These are phyloP conservation scores for Talaromyces atroroseus DNA, from an alignment of 2,329 filamentous ascomycete genomes.

Conservation along the genomic window DNA sequence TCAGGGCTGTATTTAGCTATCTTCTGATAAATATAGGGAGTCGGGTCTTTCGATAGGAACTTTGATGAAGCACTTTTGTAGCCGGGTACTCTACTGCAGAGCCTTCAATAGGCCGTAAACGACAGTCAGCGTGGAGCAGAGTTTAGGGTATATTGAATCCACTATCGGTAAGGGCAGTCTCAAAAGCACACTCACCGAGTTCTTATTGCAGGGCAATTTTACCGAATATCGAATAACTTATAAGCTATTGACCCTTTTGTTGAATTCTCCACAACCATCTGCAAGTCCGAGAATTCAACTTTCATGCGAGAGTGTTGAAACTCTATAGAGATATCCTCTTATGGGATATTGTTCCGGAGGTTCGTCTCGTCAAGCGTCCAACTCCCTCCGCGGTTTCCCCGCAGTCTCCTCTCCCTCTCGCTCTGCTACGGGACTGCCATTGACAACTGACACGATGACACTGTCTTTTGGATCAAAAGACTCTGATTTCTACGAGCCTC, in stretches of 20 bases:
- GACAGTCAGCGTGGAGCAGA: conserved; percentile 26
- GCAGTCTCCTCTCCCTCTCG: neutral
- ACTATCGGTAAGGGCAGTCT: no score
- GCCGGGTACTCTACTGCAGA: conserved; percentile 7
- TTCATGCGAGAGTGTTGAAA: no score
- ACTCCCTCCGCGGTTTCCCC: neutral
- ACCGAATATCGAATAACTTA: no score
- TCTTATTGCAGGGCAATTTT: no score
- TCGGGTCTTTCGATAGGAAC: conserved; percentile 9
- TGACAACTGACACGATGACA: neutral
- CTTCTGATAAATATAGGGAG: conserved; percentile 3
- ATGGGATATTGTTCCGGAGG: no score
- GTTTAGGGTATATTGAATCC: no score
- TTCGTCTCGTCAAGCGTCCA: neutral
- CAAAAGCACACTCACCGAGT: no score
- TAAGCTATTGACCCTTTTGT: no score
- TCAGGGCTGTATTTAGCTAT: conserved; percentile 6
- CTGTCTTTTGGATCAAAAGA: neutral
- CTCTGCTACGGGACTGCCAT: neutral
- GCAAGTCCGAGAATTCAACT: no score
- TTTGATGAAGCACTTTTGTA: conserved; percentile 6
- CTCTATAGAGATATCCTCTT: no score
- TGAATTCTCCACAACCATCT: no score
- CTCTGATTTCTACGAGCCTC: neutral
- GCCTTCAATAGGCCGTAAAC: conserved; percentile 12